Conservation (phyloP, 2,329 filamentous ascomycete species). For the Aspergillus bombycis region DNA sequence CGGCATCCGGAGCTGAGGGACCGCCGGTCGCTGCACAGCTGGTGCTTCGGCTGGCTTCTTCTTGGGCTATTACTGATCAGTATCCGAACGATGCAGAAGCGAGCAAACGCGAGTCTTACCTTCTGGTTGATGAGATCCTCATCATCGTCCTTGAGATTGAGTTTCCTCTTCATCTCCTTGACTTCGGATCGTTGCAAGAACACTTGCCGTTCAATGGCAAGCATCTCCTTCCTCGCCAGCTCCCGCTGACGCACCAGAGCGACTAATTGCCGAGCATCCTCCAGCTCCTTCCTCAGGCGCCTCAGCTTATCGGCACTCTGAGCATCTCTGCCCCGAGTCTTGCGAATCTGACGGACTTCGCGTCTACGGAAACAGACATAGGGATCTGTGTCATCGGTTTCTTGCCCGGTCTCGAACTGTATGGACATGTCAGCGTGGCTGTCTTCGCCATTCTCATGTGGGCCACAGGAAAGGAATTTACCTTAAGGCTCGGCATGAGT, state of each 20-base stretch:
- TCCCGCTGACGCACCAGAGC: conserved; percentile 79
- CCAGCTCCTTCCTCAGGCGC: conserved; percentile 85
- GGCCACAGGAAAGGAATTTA: conserved; percentile 26
- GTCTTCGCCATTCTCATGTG: neutral
- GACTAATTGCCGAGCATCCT: conserved; percentile 82
- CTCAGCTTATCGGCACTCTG: conserved; percentile 95
- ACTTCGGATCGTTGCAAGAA: conserved; percentile 82
- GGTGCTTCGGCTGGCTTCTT: conserved; percentile 66
- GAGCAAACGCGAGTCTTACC: conserved; percentile 55
- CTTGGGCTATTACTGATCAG: conserved; percentile 64
- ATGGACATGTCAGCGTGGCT: conserved; percentile 20
- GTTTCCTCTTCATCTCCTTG: conserved; percentile 84
- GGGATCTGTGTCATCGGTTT: conserved; percentile 93
- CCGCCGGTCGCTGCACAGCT: conserved; percentile 63
- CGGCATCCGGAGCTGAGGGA: conserved; percentile 69
- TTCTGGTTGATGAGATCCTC: conserved; percentile 95
- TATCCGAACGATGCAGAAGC: conserved; percentile 38
- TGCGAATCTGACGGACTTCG: conserved; percentile 90
- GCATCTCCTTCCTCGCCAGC: conserved; percentile 73
- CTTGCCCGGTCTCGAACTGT: conserved; percentile 84
- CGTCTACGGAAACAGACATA: conserved; percentile 97
- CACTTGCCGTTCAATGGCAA: conserved; percentile 73
- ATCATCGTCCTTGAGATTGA: conserved; percentile 89
- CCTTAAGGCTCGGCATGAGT: conserved; percentile 77
- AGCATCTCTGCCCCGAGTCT: conserved; percentile 89